Conservation (phyloP, 495 filamentous ascomycete species). For the Hypoxylon fragiforme region DNA sequence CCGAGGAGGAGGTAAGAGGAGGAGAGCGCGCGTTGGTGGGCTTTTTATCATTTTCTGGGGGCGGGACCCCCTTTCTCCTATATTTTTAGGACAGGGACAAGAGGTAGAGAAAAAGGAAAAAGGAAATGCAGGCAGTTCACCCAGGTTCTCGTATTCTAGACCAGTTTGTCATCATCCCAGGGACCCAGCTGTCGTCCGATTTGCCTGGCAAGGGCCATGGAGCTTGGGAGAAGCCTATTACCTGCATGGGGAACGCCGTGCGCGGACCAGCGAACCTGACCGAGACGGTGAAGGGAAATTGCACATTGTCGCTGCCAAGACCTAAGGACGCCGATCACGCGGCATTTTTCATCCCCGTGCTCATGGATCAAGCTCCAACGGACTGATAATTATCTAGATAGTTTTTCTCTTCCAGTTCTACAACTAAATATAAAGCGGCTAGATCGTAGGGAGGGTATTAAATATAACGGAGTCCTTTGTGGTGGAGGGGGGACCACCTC, state of each 20-base stretch:
- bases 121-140: neutral
- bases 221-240: neutral
- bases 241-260: conserved; percentile 2
- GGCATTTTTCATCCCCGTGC: no score
- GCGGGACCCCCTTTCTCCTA: conserved; percentile 8
- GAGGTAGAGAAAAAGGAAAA: neutral
- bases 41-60: neutral
- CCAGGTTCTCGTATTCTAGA: conserved; percentile 20
- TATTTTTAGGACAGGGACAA: no score
- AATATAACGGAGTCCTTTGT: no score
- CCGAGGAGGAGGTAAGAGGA: no score
- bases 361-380: no score
- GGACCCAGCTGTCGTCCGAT: conserved; percentile 4
- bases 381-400: no score
- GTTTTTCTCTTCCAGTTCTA: no score
- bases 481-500: no score
- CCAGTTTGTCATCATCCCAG: neutral
- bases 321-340: no score
- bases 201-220: conserved; percentile 2
- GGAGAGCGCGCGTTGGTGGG: neutral
- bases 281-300: conserved; percentile 24
- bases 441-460: no score
- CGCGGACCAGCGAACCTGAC: conserved; percentile 18
- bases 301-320: conserved; percentile 21
- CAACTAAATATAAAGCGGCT: no score